Evolutionary conservation across 495 filamentous ascomycete species (phyloP), one percentile per base, ranked within the genome.

Genomic region (Annulohypoxylon maeteangense): DNA sequence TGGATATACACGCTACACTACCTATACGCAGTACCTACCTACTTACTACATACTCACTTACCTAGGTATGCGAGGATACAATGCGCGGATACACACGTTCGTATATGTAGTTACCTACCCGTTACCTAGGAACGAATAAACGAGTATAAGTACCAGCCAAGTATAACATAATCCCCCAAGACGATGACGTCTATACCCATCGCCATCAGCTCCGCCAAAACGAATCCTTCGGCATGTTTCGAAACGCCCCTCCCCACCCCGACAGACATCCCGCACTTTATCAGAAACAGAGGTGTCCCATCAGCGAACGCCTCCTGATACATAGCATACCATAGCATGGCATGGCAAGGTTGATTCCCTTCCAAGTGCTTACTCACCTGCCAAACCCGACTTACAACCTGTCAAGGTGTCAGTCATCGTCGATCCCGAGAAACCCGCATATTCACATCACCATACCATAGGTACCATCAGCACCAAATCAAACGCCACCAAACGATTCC

Each of bases 171-270:
- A n/a, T n/a, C n/a, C n/a, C 12, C 0, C 36, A 14, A 40, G 11
- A 16, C 23, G 23, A 36, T 55, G 51, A 55, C 51, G 51, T 55
- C 51, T 55, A 29, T 34, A 29, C n/a, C 1, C 4, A 11, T 51
- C 1, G 11, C 12, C 1, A 54, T 55, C 22, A 18, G 51, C 31
- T 20, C 18, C 51, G 10, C 51, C 29, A 7, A 34, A 55, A 55
- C 2, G 36, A 40, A 44, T 55, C 51, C 51, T 55, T 55, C 51
- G 29, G 51, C 40, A 44, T 18, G 40, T 44, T 44, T 44, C 40
- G 40, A 44, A 44, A 44, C 40, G 40, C 40, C 40, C 40, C 40
- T 16, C 40, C 40, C 40, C 20, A 44, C n/a, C 16, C 40, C 16
- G 40, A 18, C 20, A 44, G 40, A 5, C 40, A 44, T 44, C 45